phyloP scores from a whole-genome alignment of 2,329 filamentous ascomycete species.

The Colletotrichum lini region DNA sequence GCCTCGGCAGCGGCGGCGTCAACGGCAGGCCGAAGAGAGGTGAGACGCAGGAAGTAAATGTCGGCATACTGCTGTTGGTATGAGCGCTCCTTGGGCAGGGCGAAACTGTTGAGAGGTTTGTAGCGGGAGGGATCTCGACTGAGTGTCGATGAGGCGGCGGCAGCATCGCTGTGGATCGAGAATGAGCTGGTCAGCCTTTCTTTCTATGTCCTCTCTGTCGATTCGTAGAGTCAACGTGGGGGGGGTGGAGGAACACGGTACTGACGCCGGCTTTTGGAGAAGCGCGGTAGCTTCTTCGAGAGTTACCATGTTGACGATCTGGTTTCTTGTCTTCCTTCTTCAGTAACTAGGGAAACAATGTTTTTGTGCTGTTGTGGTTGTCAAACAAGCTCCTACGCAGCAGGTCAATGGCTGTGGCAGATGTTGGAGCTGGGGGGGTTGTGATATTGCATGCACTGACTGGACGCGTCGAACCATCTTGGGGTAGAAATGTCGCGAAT shows the following conservation, averaged over 20 bases:
- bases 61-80: constrained; percentile 98
- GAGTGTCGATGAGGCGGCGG: constrained; percentile 46
- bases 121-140: constrained; percentile 74
- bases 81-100: constrained; percentile 77
- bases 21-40: constrained; percentile 87
- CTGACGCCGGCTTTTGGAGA: constrained; percentile 66
- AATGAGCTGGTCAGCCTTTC: constrained; percentile 2
- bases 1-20: constrained; percentile 80
- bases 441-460: constrained; percentile 31
- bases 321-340: not conserved
- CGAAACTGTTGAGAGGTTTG: constrained; percentile 81
- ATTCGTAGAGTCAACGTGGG: not conserved
- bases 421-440: constrained; percentile 30
- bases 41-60: constrained; percentile 95
- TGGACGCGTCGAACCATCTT: constrained; percentile 33
- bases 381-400: constrained; percentile 18
- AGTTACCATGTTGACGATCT: constrained; percentile 56
- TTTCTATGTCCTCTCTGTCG: not conserved
- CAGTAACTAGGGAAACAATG: not conserved
- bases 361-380: not conserved
- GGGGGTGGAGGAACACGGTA: constrained; percentile 2
- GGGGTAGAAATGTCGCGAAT: constrained; percentile 47
- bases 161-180: constrained; percentile 21
- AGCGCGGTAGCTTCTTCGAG: constrained; percentile 61
- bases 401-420: constrained; percentile 14